Base-by-base conservation (phyloP, 805 yeast species). In the Torulaspora gathmanii region DNA sequence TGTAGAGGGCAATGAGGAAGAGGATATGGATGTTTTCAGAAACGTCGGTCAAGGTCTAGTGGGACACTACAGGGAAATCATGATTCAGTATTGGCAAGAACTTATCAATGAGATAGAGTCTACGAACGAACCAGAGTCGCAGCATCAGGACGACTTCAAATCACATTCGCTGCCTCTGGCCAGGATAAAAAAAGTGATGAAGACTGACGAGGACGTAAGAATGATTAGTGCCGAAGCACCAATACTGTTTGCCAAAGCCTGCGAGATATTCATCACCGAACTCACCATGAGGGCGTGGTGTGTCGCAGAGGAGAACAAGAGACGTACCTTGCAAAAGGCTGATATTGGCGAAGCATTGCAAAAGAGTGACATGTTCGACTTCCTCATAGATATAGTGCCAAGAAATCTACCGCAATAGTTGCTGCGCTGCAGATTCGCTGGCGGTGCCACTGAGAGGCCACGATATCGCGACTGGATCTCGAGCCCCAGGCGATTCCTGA, bases 221-320 rank as follows among this genome's bases (percentile, higher is more conserved):
- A 93, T 93, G 99, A 93, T 93, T 46, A 81, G 93, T 52, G 98
- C 99, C 2, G 99, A 93, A 69, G 98, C 98, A 0, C 99, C 99
- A 2, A 89, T 93, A 27, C 68, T 93, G 49, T 93, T 93, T 70
- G 98, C 99, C 37, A 93, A 93, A 65, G 98, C 98, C 1, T 93
- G 99, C 68, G 99, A 93, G 63, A 82, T 93, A 28, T 93, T 93
- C 67, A 91, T 93, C 55, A 90, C 99, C 0, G 99, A 93, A 64
- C 71, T 93, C 44, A 90, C 99, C 11, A 90, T 93, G 96, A 75
- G 99, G 47, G 97, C 99, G 6, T 93, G 99, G 99, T 88, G 93
- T 50, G 96, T 90, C 58, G 96, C 98, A 2, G 98, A 93, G 65
- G 96, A 88, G 59, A 87, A 87, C 69, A 93, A 93, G 63, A 77